Evolutionary conservation across 805 yeast genomes (phyloP).

Genomic region (Saccharomycopsis sp.): DNA sequence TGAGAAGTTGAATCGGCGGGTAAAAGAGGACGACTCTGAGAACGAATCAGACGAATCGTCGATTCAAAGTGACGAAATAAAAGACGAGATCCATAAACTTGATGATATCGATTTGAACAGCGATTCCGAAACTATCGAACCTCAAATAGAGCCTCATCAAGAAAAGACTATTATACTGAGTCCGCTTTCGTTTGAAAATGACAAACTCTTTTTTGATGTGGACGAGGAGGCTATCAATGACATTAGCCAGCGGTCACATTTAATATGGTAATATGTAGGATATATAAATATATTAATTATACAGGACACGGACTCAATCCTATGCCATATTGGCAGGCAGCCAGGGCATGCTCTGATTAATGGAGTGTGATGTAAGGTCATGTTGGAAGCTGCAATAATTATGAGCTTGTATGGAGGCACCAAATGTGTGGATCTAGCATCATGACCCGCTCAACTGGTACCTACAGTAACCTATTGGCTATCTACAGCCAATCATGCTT

Average conservation of each 20-base stretch:
- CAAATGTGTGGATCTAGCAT: too few species aligned
- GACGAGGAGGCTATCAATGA: neutral
- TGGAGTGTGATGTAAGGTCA: too few species aligned
- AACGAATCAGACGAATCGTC: neutral
- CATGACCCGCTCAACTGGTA: too few species aligned
- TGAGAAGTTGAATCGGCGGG: neutral
- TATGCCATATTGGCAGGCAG: too few species aligned
- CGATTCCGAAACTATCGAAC: neutral
- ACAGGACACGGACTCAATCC: too few species aligned
- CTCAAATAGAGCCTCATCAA: neutral
- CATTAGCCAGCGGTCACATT: neutral
- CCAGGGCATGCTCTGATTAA: too few species aligned
- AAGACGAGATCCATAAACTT: neutral
- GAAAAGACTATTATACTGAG: neutral
- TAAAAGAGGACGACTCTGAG: neutral
- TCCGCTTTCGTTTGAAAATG: neutral
- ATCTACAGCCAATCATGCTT: too few species aligned
- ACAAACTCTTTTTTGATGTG: neutral
- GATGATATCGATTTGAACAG: neutral
- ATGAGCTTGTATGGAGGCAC: too few species aligned
- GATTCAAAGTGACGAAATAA: neutral
- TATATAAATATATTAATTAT: too few species aligned
- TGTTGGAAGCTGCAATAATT: too few species aligned
- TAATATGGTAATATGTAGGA: neutral
- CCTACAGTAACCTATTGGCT: too few species aligned